phyloP scores from a whole-genome alignment of 1,284 basidiomycete species.

The Tylopilus sp. region DNA sequence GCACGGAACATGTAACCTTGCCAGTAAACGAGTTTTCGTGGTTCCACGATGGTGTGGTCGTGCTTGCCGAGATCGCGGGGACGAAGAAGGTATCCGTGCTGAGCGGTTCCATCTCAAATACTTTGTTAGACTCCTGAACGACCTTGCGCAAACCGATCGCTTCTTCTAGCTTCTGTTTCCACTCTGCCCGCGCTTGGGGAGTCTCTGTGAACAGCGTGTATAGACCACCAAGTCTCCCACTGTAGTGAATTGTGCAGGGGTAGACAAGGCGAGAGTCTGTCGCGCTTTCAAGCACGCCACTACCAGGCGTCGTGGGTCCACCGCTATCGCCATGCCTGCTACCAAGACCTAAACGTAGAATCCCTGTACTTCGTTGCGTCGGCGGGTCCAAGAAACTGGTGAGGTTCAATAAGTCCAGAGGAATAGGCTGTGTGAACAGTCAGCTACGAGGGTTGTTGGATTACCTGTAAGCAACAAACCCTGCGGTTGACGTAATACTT shows the following conservation, averaged over 20 bases:
- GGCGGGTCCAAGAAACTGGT: constrained; percentile 76
- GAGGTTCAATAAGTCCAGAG: constrained; percentile 78
- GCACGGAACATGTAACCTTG: constrained; percentile 88
- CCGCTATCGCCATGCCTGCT: constrained; percentile 34
- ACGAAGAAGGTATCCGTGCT: constrained; percentile 82
- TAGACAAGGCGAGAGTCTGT: constrained; percentile 68
- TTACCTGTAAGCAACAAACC: not conserved
- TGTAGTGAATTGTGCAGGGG: constrained; percentile 82
- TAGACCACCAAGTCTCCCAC: constrained; percentile 74
- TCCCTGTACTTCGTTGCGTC: constrained; percentile 57
- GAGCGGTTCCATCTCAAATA: constrained; percentile 83
- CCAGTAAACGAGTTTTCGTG: constrained; percentile 76
- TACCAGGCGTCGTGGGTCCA: constrained; percentile 36
- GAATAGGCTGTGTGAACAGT: constrained; percentile 63
- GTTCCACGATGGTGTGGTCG: constrained; percentile 54
- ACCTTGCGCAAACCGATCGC: constrained; percentile 80
- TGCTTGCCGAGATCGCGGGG: constrained; percentile 51
- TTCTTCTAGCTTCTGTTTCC: constrained; percentile 87
- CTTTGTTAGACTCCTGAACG: constrained; percentile 88
- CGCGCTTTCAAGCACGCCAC: constrained; percentile 33
- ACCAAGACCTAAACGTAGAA: constrained; percentile 52
- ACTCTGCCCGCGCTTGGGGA: constrained; percentile 68
- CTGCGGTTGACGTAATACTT: constrained; percentile 74
- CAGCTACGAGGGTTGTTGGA: not conserved
- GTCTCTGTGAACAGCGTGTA: constrained; percentile 86